These are phyloP conservation scores for Lasiosphaeris hirsuta DNA, from an alignment of 495 filamentous ascomycete genomes.

Conservation along the genomic window DNA sequence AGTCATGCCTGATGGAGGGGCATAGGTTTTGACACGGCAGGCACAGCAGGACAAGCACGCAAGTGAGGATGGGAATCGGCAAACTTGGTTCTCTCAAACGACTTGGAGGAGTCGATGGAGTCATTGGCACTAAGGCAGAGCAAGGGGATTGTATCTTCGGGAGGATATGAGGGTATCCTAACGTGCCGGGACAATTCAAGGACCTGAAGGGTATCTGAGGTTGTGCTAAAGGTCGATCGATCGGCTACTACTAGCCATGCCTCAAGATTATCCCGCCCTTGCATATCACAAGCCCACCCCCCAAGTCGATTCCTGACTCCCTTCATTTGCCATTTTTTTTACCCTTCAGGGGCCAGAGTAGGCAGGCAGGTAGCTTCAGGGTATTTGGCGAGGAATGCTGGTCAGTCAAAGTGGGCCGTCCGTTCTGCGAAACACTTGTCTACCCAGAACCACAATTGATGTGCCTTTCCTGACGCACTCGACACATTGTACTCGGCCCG, in stretches of 20 bases:
- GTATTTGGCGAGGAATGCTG: too few relatives aligned
- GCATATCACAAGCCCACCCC: not conserved
- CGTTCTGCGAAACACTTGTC: constrained; percentile 10
- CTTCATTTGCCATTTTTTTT: too few relatives aligned
- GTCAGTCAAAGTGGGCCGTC: not conserved
- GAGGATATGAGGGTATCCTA: too few relatives aligned
- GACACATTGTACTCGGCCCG: constrained; percentile 14
- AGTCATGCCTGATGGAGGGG: constrained; percentile 24
- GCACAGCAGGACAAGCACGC: not conserved
- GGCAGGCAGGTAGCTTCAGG: too few relatives aligned
- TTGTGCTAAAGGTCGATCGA: too few relatives aligned
- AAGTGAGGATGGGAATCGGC: not conserved
- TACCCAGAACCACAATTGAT: constrained; percentile 14
- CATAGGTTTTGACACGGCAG: not conserved
- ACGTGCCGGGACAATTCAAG: too few relatives aligned
- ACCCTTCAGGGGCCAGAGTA: too few relatives aligned
- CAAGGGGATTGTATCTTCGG: too few relatives aligned
- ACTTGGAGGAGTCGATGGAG: not conserved
- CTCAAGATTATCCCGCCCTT: not conserved
- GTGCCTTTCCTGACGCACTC: constrained; percentile 22
- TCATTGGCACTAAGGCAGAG: too few relatives aligned
- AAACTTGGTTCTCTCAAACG: not conserved
- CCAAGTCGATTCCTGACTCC: not conserved
- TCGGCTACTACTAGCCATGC: not conserved
- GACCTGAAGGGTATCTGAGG: not conserved